Percentiles rank a stretch among this genome's conserved stretches.
These are phyloP conservation scores for Penicilliopsis zonata DNA, from an alignment of 495 filamentous ascomycete genomes.

Conservation along the genomic window DNA sequence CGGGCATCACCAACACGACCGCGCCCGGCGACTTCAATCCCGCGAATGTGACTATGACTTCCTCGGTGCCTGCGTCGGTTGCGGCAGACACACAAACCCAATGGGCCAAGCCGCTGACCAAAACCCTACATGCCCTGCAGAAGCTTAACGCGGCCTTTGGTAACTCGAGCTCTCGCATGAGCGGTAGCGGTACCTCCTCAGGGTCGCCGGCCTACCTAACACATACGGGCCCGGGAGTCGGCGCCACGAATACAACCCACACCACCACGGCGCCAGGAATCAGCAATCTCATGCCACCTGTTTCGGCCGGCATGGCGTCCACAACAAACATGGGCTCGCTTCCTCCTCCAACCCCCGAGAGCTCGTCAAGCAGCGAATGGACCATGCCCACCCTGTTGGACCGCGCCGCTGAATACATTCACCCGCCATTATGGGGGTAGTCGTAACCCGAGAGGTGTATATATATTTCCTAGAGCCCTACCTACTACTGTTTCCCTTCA, in stretches of 20 bases:
- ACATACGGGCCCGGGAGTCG: background rate
- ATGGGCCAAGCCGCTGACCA: constrained; percentile 35
- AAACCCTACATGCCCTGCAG: constrained; percentile 33
- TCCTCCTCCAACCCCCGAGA: constrained; percentile 35
- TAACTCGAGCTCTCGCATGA: constrained; percentile 8
- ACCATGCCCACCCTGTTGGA: constrained; percentile 32
- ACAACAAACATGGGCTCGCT: constrained; percentile 27
- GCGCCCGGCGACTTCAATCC: constrained; percentile 5
- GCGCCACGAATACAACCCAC: constrained; percentile 1
- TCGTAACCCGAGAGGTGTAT: too few relatives aligned
- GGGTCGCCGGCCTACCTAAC: constrained; percentile 6
- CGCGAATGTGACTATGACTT: constrained; percentile 12
- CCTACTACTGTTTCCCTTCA: too few relatives aligned
- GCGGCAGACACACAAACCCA: constrained; percentile 27
- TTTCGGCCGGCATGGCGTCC: constrained; percentile 16
- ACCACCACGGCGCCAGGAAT: constrained; percentile 5
- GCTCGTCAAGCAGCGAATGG: constrained; percentile 37
- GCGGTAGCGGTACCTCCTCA: constrained; percentile 3
- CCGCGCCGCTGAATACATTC: constrained; percentile 35
- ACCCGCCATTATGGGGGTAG: constrained; percentile 34
- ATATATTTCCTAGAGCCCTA: too few relatives aligned
- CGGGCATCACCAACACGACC: constrained; percentile 17
- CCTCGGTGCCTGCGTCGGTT: constrained; percentile 14
- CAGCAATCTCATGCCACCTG: constrained; percentile 10
- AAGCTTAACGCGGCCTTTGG: constrained; percentile 32